Percentiles rank a stretch among this genome's conserved stretches.
These are phyloP conservation scores for Psilocybe sp. DNA, from an alignment of 768 basidiomycete genomes.

Conservation along the genomic window DNA sequence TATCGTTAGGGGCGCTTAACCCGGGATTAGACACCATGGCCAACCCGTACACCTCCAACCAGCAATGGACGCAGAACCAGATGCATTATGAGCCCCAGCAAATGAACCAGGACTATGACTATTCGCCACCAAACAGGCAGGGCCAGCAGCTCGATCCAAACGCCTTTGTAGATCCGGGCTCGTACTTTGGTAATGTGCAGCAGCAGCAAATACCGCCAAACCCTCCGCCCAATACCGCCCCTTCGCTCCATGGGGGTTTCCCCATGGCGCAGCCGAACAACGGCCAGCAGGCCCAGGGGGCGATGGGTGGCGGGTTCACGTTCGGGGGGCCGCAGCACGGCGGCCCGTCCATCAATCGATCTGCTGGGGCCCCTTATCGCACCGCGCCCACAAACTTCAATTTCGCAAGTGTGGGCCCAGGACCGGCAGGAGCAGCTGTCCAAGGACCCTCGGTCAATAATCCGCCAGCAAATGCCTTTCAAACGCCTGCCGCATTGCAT, in stretches of 20 bases:
- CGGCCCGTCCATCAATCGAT: constrained; percentile 3
- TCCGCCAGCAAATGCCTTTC: background rate
- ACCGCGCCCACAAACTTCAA: constrained; percentile 12
- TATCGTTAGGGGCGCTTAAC: no score
- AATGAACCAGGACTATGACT: constrained; percentile 37
- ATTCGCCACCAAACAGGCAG: constrained; percentile 8
- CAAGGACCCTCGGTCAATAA: background rate
- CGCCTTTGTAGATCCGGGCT: constrained; percentile 15
- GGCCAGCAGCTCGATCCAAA: constrained; percentile 15
- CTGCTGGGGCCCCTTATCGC: constrained; percentile 10
- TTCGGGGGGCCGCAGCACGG: constrained; percentile 11
- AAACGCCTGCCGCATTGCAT: background rate
- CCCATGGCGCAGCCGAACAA: no score
- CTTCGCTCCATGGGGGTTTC: no score
- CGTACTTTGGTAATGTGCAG: constrained; percentile 2
- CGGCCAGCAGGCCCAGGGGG: background rate
- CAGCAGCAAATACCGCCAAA: no score
- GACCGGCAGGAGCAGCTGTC: background rate
- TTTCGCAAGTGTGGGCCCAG: background rate
- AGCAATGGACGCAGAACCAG: constrained; percentile 25
- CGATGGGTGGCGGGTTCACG: constrained; percentile 11
- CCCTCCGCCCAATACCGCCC: no score
- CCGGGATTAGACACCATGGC: constrained; percentile 7
- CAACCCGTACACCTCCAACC: constrained; percentile 21
- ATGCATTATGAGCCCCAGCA: constrained; percentile 22